Evolutionary conservation across 805 yeast genomes (phyloP).

Genomic region (Yarrowia divulgata): DNA sequence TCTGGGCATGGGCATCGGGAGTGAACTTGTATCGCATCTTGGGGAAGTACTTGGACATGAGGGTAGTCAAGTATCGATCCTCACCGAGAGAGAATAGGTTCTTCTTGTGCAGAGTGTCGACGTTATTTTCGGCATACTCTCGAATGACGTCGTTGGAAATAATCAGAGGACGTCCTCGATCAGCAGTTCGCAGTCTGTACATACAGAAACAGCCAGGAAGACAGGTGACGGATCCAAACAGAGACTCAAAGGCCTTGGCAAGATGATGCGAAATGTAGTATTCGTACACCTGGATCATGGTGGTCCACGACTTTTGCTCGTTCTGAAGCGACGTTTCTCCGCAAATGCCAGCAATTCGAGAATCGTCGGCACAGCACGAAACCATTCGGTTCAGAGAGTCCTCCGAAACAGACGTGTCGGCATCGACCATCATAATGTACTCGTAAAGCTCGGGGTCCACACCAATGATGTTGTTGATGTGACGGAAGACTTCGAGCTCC

Average conservation of each 20-base stretch:
- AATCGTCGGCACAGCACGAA: conserved; percentile 66
- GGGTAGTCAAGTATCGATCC: conserved; percentile 64
- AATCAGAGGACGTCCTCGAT: conserved; percentile 62
- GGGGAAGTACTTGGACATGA: conserved; percentile 65
- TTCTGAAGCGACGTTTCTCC: conserved; percentile 69
- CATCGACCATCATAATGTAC: conserved; percentile 64
- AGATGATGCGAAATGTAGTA: conserved; percentile 70
- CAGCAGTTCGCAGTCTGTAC: conserved; percentile 57
- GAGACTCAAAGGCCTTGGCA: conserved; percentile 67
- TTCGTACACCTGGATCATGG: conserved; percentile 69
- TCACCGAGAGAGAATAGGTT: conserved; percentile 68
- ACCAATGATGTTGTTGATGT: conserved; percentile 64
- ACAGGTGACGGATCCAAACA: conserved; percentile 70
- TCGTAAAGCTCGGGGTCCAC: conserved; percentile 68
- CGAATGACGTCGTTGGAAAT: conserved; percentile 67
- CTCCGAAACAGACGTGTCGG: conserved; percentile 64
- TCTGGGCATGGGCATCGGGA: conserved; percentile 65
- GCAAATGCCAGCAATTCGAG: conserved; percentile 65
- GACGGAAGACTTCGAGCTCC: conserved; percentile 62
- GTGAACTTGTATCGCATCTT: conserved; percentile 62
- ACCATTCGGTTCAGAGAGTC: conserved; percentile 64
- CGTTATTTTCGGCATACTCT: conserved; percentile 62
- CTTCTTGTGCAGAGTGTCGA: conserved; percentile 66
- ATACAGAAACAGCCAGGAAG: conserved; percentile 71
- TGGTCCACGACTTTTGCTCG: conserved; percentile 62